Evolutionary conservation across 2,329 filamentous ascomycete genomes (phyloP), one percentile per base, ranked within the genome.

Genomic region (Pseudocercospora cruenta): DNA sequence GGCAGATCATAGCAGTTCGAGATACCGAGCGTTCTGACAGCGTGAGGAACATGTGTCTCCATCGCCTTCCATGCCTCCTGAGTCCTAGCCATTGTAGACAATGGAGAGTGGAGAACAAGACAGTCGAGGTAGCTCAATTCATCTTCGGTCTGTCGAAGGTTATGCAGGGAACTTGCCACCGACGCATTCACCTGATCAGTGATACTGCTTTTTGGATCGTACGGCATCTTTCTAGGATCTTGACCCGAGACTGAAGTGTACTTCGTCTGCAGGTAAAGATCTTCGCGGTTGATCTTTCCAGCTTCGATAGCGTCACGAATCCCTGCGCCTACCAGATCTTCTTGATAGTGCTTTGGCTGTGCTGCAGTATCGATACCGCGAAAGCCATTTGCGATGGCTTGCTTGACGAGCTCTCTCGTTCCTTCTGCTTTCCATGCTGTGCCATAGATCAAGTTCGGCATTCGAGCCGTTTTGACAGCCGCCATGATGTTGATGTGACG

Each of bases 201-300:
- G 26, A 93, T 78, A 1, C 88, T 82, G 10, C 84, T 82, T 1
- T 81, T 75, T 1, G 85, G 77, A 72, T 89, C 82, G 77, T 92
- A 92, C 0, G 90, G 90, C 78, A 88, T 82, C 87, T 83, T 47
- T 79, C 78, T 47, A 22, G 78, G 73, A 73, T 89, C 86, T 76
- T 94, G 91, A 24, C 87, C 88, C 16, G 78, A 78, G 4, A 87
- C 77, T 0, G 89, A 84, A 1, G 90, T 92, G 80, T 90, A 95
- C 77, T 94, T 95, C n/a, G 92, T 94, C 84, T 96, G 92, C 53
- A 94, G 82, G 87, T 89, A 92, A 55, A 94, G 72, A 36, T 90
- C 86, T 54, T 83, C 78, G 65, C 88, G 82, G 58, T 74, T 83
- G 55, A 91, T 80, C 28, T 58, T 77, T 1, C 87, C 87, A 33